Base-by-base conservation (phyloP, 1,284 basidiomycete genomes). In the Sporisorium graminicola region DNA sequence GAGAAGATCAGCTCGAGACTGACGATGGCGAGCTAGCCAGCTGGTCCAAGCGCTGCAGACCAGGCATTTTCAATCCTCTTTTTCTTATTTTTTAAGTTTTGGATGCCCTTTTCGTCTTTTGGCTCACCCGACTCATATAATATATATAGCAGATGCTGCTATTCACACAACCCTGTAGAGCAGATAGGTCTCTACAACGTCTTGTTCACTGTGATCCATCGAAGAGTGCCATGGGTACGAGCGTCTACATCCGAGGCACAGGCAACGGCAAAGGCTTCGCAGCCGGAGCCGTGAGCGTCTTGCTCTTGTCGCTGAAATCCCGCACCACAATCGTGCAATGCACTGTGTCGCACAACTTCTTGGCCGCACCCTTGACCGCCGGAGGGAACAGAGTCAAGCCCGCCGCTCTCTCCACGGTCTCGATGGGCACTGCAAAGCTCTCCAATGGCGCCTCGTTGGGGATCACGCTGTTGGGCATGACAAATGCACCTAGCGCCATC, bases 381-480 rank as follows among this genome's bases (percentile, higher is more conserved):
- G 93, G 91, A 1, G 95, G 94, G 88, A 99, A 95, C 37, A 99
- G 88, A 1, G 90, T 91, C 55, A 99, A 88, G 0, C 96, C 96
- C 0, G 96, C 92, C 5, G 94, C 93, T 27, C 91, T 90, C 87
- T 99, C 97, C 44, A 99, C 94, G 0, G 91, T 89, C 66, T 97
- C 95, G 61, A 97, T 93, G n/a, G 81, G 80, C 26, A 81, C 74
- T 13, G 65, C 78, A 50, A 85, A 85, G 55, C 65, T 74, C 51
- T 79, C 77, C 55, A 85, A 58, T 13, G 80, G 81, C 22, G 76
- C 77, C 37, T 79, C 65, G 62, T 85, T 82, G 20, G 84, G 82
- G 26, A 85, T 79, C 57, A 80, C 69, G 50, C 81, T 81, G 64
- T 85, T 85, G n/a, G 84, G 84, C 61, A 85, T 77, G 2, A 85